phyloP scores from a whole-genome alignment of 805 yeast genomes.

The Barnettozyma populi region DNA sequence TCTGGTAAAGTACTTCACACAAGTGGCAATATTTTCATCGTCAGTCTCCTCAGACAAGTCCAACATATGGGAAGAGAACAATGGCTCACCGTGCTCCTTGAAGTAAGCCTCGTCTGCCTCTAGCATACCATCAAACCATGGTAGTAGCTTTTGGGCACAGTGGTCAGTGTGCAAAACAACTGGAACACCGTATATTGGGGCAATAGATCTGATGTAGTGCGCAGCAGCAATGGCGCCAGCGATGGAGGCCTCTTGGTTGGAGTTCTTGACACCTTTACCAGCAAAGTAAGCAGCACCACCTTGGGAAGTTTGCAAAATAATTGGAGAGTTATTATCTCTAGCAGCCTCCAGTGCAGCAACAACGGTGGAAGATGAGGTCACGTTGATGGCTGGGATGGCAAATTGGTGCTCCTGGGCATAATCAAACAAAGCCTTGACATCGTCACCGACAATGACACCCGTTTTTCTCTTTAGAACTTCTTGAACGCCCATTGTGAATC shows the following conservation, averaged over 20 bases:
- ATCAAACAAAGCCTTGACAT: slow-evolving; percentile 75
- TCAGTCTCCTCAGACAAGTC: slow-evolving; percentile 96
- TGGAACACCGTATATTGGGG: slow-evolving; percentile 95
- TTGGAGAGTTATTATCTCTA: slow-evolving; percentile 90
- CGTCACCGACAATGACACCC: slow-evolving; percentile 99
- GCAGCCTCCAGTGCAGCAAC: slow-evolving; percentile 97
- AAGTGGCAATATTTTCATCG: slow-evolving; percentile 89
- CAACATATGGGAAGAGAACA: slow-evolving; percentile 98
- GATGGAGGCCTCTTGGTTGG: slow-evolving; percentile 89
- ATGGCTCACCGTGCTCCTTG: slow-evolving; percentile 83
- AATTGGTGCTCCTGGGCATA: slow-evolving; percentile 91
- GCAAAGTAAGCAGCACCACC: slow-evolving; percentile 99
- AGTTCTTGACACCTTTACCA: slow-evolving; percentile 96
- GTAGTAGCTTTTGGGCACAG: slow-evolving; percentile 96
- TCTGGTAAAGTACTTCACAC: slow-evolving; percentile 92
- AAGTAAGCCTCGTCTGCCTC: slow-evolving; percentile 93
- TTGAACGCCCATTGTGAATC: slow-evolving; percentile 46
- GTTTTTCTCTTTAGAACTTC: slow-evolving; percentile 83
- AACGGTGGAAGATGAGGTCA: slow-evolving; percentile 95
- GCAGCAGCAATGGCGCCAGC: slow-evolving; percentile 96
- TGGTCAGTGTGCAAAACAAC: slow-evolving; percentile 97
- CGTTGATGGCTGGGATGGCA: slow-evolving; percentile 98
- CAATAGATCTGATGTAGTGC: slow-evolving; percentile 93
- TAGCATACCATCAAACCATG: slow-evolving; percentile 98
- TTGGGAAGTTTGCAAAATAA: slow-evolving; percentile 93